Percentiles rank a stretch among this genome's conserved stretches.
These are phyloP conservation scores for Fonsecaea erecta DNA, from an alignment of 2,329 filamentous ascomycete genomes.

Conservation along the genomic window DNA sequence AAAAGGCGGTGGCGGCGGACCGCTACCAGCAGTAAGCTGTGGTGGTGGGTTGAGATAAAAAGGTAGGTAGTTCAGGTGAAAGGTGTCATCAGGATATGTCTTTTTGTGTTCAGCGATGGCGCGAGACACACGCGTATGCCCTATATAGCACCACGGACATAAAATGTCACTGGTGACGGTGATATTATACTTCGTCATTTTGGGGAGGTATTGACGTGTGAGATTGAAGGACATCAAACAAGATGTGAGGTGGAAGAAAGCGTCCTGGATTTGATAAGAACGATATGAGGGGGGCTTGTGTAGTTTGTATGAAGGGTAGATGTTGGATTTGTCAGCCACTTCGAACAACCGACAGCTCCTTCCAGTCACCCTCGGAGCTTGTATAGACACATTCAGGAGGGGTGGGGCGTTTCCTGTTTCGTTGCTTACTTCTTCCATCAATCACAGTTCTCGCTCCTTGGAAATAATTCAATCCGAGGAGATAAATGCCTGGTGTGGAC, in stretches of 20 bases:
- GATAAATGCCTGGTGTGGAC: neutral
- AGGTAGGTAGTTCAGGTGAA: constrained; percentile 74
- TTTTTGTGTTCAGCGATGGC: constrained; percentile 71
- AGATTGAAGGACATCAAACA: constrained; percentile 20
- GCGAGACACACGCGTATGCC: constrained; percentile 73
- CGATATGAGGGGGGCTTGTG: neutral
- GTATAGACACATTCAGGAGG: neutral
- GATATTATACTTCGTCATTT: constrained; percentile 76
- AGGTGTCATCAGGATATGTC: constrained; percentile 70
- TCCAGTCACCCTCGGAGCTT: neutral
- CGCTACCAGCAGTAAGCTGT: constrained; percentile 57
- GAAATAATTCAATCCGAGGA: neutral
- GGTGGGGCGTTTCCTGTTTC: neutral
- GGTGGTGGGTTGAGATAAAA: constrained; percentile 77
- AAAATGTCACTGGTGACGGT: constrained; percentile 80
- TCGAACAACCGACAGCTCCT: neutral
- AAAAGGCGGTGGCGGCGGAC: constrained; percentile 61
- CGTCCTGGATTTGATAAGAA: neutral
- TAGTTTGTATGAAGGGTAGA: neutral
- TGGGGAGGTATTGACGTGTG: constrained; percentile 16
- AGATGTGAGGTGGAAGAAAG: neutral
- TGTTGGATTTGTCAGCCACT: constrained; percentile 20
- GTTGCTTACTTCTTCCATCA: neutral
- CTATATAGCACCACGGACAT: constrained; percentile 75
- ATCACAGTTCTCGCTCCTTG: neutral